Conservation (phyloP, 495 filamentous ascomycete genomes). For the Parachaetomium inaequale region DNA sequence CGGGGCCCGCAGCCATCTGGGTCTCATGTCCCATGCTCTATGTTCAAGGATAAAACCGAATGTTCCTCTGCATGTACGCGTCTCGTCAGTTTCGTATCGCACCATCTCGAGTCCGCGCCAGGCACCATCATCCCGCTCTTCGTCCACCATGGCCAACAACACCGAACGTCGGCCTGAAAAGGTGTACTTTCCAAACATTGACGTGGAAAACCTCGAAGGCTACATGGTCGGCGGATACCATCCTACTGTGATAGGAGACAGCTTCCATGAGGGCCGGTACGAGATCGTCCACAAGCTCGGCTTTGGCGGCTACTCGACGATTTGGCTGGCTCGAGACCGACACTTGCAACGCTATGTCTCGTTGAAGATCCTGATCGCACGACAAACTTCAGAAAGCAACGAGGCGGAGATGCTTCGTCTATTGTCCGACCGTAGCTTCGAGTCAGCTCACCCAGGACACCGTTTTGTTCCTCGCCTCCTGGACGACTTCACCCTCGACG, state of each 20-base stretch:
- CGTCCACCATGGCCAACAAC: neutral
- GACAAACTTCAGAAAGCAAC: neutral
- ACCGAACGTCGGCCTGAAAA: neutral
- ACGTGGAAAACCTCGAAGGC: neutral
- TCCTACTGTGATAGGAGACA: slow-evolving; percentile 1
- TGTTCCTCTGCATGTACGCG: neutral
- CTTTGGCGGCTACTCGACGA: neutral
- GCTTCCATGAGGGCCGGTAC: neutral
- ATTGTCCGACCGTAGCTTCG: neutral
- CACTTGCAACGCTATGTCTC: neutral
- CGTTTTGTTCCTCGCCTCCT: neutral
- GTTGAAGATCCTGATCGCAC: neutral
- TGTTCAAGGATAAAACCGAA: neutral
- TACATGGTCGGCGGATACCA: neutral
- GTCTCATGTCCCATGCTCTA: neutral
- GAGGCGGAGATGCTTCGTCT: neutral
- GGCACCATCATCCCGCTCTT: neutral
- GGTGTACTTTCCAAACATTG: neutral
- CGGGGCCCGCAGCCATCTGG: too few relatives aligned
- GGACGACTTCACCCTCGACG: neutral
- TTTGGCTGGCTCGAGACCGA: slow-evolving; percentile 2
- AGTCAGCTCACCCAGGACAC: neutral
- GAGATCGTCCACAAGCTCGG: slow-evolving; percentile 3
- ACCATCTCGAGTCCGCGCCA: neutral
- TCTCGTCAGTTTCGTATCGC: neutral